Base-by-base conservation (phyloP, 78 protist species). In the Chrysochromulina parva region DNA sequence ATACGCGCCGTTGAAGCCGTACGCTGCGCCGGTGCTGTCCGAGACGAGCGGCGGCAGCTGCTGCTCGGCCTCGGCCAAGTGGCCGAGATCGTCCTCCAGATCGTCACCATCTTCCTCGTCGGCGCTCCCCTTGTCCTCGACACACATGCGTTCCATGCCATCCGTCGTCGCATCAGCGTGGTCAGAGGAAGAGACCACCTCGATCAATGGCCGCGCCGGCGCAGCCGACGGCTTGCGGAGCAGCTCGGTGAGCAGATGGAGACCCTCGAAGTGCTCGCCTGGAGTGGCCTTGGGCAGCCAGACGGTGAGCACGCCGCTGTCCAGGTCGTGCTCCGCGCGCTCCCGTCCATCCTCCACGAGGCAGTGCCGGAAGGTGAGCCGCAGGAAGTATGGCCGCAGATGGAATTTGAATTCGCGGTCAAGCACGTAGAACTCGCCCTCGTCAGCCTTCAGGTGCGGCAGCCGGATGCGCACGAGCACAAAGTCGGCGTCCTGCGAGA, bases 311-410 rank as follows among this genome's bases (percentile, higher is more conserved):
- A 55, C 58, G 26, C 52, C 20, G 16, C 48, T 19, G 28, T 1
- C 20, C 38, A 4, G 9, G 66, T 88, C 84, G n/a, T 74, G 38
- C 22, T 11, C 11, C 20, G 53, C 82, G 20, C 55, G 66, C 54
- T 54, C 67, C 13, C 67, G 66, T 7, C 67, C 84, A 26, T 73
- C 90, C 65, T 88, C 90, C 16, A 6, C 14, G 53, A 88, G 66
- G n/a, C 16, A 50, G 26, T 60, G 58, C 13, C 69, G 59, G 11
- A 88, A 88, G 19, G 85, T 73, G 54, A 88, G 84, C 22, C 90
- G 90, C 10, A 88, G 66, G 22, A 88, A 88, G 66, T 88, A 88
- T 9, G 90, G 90, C 60, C 13, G 11, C 20, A 73, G 52, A 53
- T 88, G 24, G 55, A 88, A 38, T 7, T 14, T 22, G 67, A 88